Conservation (phyloP, 139 green algal genomes). For the Chlamydomonas sphaeroides region DNA sequence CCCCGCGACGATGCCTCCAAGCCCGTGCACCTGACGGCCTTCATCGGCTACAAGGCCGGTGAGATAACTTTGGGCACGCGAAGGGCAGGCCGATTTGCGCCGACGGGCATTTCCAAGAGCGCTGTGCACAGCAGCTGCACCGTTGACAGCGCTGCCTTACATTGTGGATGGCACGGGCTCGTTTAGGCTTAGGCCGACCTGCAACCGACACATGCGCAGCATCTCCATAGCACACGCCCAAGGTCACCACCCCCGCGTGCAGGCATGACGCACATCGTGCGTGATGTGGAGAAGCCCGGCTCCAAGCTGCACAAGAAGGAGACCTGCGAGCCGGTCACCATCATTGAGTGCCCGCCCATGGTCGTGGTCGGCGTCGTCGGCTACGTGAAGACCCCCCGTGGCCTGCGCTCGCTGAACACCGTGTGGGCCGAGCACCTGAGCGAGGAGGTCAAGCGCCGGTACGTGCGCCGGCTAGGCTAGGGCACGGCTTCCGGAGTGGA, state of each 20-base stretch:
- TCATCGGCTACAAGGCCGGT: conserved; percentile 92
- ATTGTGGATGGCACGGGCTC: no score
- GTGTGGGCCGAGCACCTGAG: conserved; percentile 98
- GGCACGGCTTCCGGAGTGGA: no score
- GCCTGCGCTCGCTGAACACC: conserved; percentile 92
- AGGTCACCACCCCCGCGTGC: conserved; percentile 56
- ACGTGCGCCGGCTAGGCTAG: background rate
- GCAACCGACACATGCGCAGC: no score
- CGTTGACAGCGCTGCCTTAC: no score
- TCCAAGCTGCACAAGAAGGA: conserved; percentile 99
- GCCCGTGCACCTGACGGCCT: conserved; percentile 94
- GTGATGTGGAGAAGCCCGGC: conserved; percentile 98
- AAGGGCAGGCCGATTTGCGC: no score
- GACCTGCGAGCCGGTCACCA: conserved; percentile 95
- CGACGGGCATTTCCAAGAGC: no score
- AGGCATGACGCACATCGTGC: conserved; percentile 98
- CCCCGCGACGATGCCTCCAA: conserved; percentile 92
- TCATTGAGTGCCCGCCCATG: conserved; percentile 97
- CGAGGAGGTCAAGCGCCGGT: conserved; percentile 91
- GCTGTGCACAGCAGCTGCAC: no score
- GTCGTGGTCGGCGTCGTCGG: conserved; percentile 97
- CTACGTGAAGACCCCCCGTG: conserved; percentile 95
- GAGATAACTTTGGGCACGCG: no score
- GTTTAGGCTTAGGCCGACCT: no score
- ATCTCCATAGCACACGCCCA: no score